Percentiles rank a stretch among this genome's conserved stretches.
Evolutionary conservation across 495 filamentous ascomycete genomes (phyloP).

Genomic region (Penicillium bovifimosum): DNA sequence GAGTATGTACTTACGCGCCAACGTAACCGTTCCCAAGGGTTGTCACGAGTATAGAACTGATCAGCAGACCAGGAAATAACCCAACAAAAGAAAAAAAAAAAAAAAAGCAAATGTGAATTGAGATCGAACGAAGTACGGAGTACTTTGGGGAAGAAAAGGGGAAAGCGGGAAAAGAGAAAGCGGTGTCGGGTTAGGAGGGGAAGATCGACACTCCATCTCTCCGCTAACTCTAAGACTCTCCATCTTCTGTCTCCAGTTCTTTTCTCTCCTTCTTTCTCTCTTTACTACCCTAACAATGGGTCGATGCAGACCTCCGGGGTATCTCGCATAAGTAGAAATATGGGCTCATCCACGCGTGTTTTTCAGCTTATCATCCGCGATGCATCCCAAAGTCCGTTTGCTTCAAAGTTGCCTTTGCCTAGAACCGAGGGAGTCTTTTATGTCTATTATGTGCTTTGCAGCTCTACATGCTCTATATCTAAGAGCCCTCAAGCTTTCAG

Average conservation of each 20-base stretch:
- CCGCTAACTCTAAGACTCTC: too few relatives aligned
- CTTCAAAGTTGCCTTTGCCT: neutral
- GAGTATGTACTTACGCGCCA: conserved; percentile 18
- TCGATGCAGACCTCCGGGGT: neutral
- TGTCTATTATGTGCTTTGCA: neutral
- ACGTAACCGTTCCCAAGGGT: conserved; percentile 2
- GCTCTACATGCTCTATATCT: neutral
- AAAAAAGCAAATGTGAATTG: conserved; percentile 6
- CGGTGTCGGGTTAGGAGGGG: conserved; percentile 20
- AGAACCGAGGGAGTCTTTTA: neutral
- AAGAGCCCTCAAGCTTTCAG: neutral
- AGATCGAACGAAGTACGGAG: too few relatives aligned
- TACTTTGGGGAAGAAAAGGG: conserved; percentile 16
- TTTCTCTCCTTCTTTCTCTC: neutral
- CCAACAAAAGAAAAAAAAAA: conserved; percentile 5
- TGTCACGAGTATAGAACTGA: neutral
- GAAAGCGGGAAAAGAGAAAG: conserved; percentile 27
- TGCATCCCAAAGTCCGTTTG: neutral
- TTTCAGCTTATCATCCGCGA: neutral
- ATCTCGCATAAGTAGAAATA: neutral
- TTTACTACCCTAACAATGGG: neutral
- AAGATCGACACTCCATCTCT: conserved; percentile 17
- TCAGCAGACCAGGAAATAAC: neutral
- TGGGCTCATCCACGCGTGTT: too few relatives aligned
- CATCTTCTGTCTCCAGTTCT: too few relatives aligned